These are phyloP conservation scores for Monosporascus sp. DNA, from an alignment of 2,329 filamentous ascomycete genomes.

Conservation along the genomic window DNA sequence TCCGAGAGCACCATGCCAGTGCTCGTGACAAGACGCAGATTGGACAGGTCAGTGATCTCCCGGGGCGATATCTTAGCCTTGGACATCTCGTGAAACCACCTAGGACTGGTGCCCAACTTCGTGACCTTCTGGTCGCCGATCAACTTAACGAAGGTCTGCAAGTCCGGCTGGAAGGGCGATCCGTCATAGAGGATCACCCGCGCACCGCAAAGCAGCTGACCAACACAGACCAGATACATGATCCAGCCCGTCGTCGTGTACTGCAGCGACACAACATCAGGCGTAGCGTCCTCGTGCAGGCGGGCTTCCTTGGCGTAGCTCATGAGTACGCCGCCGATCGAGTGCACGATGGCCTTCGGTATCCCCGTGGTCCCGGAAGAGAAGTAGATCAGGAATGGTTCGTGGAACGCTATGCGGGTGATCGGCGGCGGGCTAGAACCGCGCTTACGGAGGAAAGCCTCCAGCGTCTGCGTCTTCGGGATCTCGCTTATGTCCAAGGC, in stretches of 20 bases:
- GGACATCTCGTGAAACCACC: constrained; percentile 69
- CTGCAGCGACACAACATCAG: constrained; percentile 42
- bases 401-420: constrained; percentile 59
- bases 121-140: constrained; percentile 61
- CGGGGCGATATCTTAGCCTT: constrained; percentile 58
- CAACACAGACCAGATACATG: constrained; percentile 68
- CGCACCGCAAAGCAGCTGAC: constrained; percentile 53
- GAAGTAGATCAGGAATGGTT: constrained; percentile 74
- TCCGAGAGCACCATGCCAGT: constrained; percentile 81
- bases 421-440: constrained; percentile 40
- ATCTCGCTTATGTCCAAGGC: constrained; percentile 55
- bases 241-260: constrained; percentile 77
- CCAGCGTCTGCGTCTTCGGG: constrained; percentile 38
- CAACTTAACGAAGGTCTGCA: constrained; percentile 56
- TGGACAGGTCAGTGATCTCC: constrained; percentile 56
- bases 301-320: constrained; percentile 52
- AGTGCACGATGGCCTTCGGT: constrained; percentile 83
- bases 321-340: constrained; percentile 58
- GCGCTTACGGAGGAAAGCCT: constrained; percentile 36
- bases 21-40: constrained; percentile 56
- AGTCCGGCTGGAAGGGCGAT: constrained; percentile 69
- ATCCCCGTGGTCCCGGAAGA: constrained; percentile 77
- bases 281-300: constrained; percentile 39
- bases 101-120: constrained; percentile 67
- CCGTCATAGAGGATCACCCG: constrained; percentile 74